A percentile compares a stretch with the other conserved stretches of the same genome.
These are phyloP conservation scores for Syzygium aromaticum DNA, from an alignment of 345 rosid genomes.

Conservation along the genomic window DNA sequence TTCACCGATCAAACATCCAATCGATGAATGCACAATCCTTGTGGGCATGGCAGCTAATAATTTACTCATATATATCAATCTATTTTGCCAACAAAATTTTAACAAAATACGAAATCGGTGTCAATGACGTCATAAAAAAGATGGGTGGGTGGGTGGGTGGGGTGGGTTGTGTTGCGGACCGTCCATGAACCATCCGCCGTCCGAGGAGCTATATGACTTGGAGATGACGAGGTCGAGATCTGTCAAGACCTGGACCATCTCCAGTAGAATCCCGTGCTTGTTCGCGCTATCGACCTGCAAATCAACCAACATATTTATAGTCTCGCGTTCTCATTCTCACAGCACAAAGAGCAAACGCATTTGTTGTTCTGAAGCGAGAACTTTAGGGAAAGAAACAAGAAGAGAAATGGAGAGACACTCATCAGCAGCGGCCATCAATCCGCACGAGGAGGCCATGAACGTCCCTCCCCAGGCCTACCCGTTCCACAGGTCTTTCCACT, in stretches of 20 bases:
- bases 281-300: slow-evolving; percentile 90
- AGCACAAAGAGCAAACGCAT: too few species aligned
- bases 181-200: slow-evolving; percentile 98
- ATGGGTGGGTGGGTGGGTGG: not conserved
- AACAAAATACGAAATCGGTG: not conserved
- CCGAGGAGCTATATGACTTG: slow-evolving; percentile 86
- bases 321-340: too few species aligned
- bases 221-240: slow-evolving; percentile 95
- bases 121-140: not conserved
- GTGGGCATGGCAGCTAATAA: not conserved
- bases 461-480: not conserved
- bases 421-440: not conserved
- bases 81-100: not conserved
- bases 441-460: not conserved
- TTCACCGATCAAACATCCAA: not conserved
- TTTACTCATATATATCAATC: not conserved
- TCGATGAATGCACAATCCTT: not conserved
- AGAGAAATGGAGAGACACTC: not conserved
- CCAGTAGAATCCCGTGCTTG: slow-evolving; percentile 76
- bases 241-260: slow-evolving; percentile 91
- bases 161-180: slow-evolving; percentile 29
- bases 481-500: slow-evolving; percentile 37
- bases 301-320: not conserved
- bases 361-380: not conserved
- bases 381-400: not conserved